These are phyloP conservation scores for Pestalotiopsis sp. DNA, from an alignment of 2,329 filamentous ascomycete genomes.

Conservation along the genomic window DNA sequence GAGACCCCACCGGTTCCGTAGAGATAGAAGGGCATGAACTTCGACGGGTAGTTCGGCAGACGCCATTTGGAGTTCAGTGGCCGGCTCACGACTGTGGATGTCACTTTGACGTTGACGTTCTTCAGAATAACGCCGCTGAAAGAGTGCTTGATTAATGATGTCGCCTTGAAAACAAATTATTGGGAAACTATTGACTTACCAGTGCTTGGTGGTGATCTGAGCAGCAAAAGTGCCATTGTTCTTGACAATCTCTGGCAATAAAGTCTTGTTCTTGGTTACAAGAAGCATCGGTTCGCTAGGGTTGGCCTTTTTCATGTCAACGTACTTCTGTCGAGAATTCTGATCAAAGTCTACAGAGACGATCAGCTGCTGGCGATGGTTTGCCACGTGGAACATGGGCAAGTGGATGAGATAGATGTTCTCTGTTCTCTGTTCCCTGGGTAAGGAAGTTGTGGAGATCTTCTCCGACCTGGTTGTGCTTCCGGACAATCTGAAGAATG, in stretches of 20 bases:
- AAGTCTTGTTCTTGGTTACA: constrained; percentile 23
- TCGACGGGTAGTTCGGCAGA: constrained; percentile 32
- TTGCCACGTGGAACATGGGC: constrained; percentile 39
- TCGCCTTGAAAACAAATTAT: too few relatives aligned
- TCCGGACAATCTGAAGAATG: constrained; percentile 25
- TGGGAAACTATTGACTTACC: constrained; percentile 8
- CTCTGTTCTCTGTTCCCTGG: constrained; percentile 31
- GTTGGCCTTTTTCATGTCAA: constrained; percentile 23
- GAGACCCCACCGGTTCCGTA: constrained; percentile 33
- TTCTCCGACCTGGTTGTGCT: constrained; percentile 34
- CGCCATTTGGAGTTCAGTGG: constrained; percentile 36
- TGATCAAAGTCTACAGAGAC: constrained; percentile 28
- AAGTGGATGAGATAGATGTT: constrained; percentile 34
- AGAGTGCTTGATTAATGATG: too few relatives aligned
- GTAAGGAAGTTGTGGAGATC: constrained; percentile 38
- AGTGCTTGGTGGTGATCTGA: constrained; percentile 28
- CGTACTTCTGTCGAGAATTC: constrained; percentile 20
- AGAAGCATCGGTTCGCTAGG: constrained; percentile 28
- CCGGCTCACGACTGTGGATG: constrained; percentile 29
- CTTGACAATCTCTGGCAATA: constrained; percentile 23
- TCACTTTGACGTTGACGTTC: constrained; percentile 24
- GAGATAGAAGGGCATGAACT: constrained; percentile 44
- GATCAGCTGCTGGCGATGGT: constrained; percentile 39
- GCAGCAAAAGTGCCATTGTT: constrained; percentile 24
- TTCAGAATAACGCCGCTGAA: constrained; percentile 23